Evolutionary conservation across 2,329 filamentous ascomycete genomes (phyloP).

Genomic region (Trematosphaeria pertusa): DNA sequence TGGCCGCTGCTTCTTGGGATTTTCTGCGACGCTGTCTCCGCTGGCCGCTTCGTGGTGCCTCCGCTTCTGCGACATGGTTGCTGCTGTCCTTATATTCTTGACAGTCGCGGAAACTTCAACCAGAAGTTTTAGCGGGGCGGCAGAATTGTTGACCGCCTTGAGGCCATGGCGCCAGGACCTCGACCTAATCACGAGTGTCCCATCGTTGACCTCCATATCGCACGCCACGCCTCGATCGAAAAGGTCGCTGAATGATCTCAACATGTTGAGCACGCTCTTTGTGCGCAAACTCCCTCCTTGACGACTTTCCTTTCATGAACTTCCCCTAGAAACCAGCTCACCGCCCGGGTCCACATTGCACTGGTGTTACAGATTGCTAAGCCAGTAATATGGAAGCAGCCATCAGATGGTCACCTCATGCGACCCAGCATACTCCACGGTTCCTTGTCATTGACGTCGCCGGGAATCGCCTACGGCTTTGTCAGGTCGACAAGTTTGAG

Average conservation of each 20-base stretch:
- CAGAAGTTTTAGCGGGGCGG: slow-evolving; percentile 43
- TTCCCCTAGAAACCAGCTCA: background rate
- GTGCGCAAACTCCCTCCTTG: background rate
- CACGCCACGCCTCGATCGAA: background rate
- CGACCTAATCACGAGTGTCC: slow-evolving; percentile 18
- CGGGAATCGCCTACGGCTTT: slow-evolving; percentile 65
- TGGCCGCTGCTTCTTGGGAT: slow-evolving; percentile 34
- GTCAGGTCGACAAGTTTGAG: slow-evolving; percentile 54
- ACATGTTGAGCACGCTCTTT: background rate
- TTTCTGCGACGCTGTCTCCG: slow-evolving; percentile 14
- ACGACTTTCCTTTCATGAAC: slow-evolving; percentile 14
- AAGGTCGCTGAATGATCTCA: too few species aligned
- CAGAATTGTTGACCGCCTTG: slow-evolving; percentile 30
- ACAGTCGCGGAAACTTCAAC: slow-evolving; percentile 1
- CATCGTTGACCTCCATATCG: background rate
- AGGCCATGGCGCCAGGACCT: slow-evolving; percentile 29
- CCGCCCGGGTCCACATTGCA: too few species aligned
- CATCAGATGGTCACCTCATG: slow-evolving; percentile 69
- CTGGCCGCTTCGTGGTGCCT: slow-evolving; percentile 35
- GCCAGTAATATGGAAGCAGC: slow-evolving; percentile 62
- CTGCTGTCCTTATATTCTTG: background rate
- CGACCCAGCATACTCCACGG: slow-evolving; percentile 58
- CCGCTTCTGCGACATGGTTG: slow-evolving; percentile 45
- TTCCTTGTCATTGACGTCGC: slow-evolving; percentile 69
- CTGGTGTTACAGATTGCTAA: too few species aligned